These are phyloP conservation scores for Pythium sukuiense DNA, from an alignment of 352 stramenopile species.

Conservation along the genomic window DNA sequence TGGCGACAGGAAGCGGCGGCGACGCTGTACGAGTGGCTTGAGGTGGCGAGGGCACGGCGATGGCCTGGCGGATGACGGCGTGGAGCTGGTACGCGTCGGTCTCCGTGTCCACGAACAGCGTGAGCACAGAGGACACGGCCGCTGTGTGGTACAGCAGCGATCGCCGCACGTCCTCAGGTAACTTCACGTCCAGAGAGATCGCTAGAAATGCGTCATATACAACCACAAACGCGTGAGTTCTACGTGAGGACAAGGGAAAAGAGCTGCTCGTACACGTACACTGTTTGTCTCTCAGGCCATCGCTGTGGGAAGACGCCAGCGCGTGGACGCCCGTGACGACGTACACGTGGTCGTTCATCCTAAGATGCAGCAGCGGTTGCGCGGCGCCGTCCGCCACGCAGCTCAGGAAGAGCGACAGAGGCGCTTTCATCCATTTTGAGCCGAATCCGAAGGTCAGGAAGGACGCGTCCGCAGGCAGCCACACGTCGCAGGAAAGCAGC, in stretches of 20 bases:
- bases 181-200: slow-evolving; percentile 22
- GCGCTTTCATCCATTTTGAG: slow-evolving; percentile 13
- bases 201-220: background rate
- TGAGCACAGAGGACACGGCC: slow-evolving; percentile 11
- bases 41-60: background rate
- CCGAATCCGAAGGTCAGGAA: slow-evolving; percentile 21
- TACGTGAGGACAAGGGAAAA: too few species aligned
- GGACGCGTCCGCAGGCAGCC: slow-evolving; percentile 9
- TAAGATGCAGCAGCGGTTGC: slow-evolving; percentile 18
- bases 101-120: slow-evolving; percentile 21
- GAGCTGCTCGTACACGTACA: slow-evolving; percentile 10
- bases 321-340: slow-evolving; percentile 11
- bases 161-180: slow-evolving; percentile 14
- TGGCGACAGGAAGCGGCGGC: background rate
- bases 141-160: slow-evolving; percentile 29
- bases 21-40: slow-evolving; percentile 10
- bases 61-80: slow-evolving; percentile 3
- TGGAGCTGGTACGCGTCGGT: slow-evolving; percentile 10
- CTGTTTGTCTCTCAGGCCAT: slow-evolving; percentile 6
- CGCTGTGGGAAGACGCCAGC: background rate
- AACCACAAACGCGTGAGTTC: background rate
- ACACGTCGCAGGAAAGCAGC: slow-evolving; percentile 20
- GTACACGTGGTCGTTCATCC: slow-evolving; percentile 9
- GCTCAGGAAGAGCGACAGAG: slow-evolving; percentile 6
- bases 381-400: slow-evolving; percentile 12